Percentiles rank a stretch among this genome's conserved stretches.
phyloP scores from a whole-genome alignment of 441 rosid genomes.

The Monsonia emarginata region DNA sequence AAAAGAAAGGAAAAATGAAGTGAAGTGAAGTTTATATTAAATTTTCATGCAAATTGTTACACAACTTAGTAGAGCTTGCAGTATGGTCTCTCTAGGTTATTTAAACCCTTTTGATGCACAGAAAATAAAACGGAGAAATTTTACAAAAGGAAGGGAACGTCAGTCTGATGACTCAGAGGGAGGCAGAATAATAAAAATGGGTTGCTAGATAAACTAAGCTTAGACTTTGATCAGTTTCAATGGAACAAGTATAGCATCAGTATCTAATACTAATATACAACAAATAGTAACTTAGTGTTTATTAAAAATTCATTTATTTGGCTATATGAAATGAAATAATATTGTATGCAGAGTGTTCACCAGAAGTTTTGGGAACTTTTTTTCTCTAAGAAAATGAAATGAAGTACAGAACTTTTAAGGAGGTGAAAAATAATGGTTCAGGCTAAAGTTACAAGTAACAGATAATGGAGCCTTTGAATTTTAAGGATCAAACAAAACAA shows the following conservation, averaged over 20 bases:
- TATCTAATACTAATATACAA: too few species aligned
- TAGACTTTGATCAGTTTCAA: not conserved
- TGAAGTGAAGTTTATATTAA: not conserved
- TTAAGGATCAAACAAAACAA: not conserved
- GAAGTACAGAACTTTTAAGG: not conserved
- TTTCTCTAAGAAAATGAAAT: not conserved
- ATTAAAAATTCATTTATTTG: too few species aligned
- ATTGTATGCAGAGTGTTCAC: not conserved
- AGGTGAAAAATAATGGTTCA: not conserved
- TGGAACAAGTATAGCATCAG: too few species aligned
- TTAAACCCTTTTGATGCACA: not conserved
- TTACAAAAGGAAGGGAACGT: not conserved
- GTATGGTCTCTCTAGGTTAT: not conserved
- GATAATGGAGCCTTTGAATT: not conserved
- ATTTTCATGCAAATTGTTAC: not conserved
- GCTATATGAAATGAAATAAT: too few species aligned
- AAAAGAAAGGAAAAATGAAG: not conserved
- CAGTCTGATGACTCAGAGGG: not conserved
- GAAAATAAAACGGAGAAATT: not conserved
- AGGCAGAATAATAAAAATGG: not conserved
- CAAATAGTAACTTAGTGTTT: too few species aligned
- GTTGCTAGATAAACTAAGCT: too few species aligned
- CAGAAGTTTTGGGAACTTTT: not conserved
- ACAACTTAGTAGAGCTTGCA: not conserved
- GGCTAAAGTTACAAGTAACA: not conserved